These are phyloP conservation scores for Aspergillus clavatus DNA, from an alignment of 2,329 filamentous ascomycete species.

Conservation along the genomic window DNA sequence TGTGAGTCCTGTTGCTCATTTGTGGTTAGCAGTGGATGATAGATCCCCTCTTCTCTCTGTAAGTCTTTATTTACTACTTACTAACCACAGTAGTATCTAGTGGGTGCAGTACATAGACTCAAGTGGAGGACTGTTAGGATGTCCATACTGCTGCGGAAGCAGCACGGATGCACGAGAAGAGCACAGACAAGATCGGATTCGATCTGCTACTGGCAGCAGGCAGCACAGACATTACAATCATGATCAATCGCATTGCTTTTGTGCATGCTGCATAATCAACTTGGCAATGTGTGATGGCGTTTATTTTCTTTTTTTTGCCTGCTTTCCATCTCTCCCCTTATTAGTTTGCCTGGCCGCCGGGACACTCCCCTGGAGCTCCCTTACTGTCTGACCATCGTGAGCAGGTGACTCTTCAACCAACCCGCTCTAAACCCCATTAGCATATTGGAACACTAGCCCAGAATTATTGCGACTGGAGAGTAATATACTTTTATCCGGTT, in stretches of 20 bases:
- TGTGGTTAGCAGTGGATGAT: neutral
- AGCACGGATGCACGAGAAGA: conserved; percentile 13
- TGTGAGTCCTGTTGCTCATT: neutral
- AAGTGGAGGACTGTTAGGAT: no score
- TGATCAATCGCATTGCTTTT: neutral
- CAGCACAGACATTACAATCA: neutral
- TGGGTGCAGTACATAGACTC: no score
- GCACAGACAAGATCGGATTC: conserved; percentile 19
- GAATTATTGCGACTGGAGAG: neutral
- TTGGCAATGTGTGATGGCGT: neutral
- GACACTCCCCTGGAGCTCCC: neutral
- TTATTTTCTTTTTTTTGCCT: neutral
- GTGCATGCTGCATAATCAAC: neutral
- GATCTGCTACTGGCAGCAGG: conserved; percentile 1
- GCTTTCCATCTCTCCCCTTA: neutral
- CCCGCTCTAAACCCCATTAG: neutral
- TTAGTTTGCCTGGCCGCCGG: conserved; percentile 1
- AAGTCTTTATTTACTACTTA: neutral
- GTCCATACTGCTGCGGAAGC: conserved; percentile 14
- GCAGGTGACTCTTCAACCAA: neutral
- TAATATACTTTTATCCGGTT: conserved; percentile 3
- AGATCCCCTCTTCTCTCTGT: neutral
- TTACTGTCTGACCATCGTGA: no score
- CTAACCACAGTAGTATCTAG: no score
- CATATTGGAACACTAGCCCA: neutral